phyloP scores from a whole-genome alignment of 148 eudicot species.

The Rhododendron vialii region DNA sequence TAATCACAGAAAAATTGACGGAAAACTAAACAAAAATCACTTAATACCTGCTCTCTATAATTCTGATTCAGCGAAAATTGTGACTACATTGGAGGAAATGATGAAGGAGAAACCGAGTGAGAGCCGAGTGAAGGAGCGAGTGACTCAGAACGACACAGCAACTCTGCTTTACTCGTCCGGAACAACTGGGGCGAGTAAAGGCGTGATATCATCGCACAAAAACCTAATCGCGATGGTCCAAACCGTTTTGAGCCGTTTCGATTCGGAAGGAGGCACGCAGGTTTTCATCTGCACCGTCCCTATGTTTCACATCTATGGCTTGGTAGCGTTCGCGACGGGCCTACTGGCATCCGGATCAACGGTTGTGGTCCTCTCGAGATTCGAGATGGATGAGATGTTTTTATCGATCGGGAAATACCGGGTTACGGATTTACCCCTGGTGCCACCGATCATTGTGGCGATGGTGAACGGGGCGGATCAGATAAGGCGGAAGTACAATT shows the following conservation, averaged over 20 bases:
- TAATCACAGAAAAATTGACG: neutral
- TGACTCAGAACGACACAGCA: slow-evolving; percentile 68
- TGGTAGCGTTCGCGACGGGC: slow-evolving; percentile 72
- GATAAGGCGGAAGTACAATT: slow-evolving; percentile 42
- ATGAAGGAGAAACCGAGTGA: slow-evolving; percentile 30
- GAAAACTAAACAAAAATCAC: no score
- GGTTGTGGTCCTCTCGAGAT: slow-evolving; percentile 64
- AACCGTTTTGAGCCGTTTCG: slow-evolving; percentile 39
- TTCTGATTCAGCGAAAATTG: slow-evolving; percentile 21
- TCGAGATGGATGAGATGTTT: slow-evolving; percentile 76
- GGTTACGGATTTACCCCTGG: slow-evolving; percentile 63
- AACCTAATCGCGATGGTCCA: slow-evolving; percentile 83
- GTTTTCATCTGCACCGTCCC: slow-evolving; percentile 82
- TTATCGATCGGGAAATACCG: slow-evolving; percentile 57
- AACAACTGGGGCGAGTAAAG: slow-evolving; percentile 92
- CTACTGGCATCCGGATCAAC: slow-evolving; percentile 74
- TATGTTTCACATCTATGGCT: slow-evolving; percentile 92
- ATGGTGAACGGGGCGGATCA: slow-evolving; percentile 61
- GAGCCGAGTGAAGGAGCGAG: slow-evolving; percentile 43
- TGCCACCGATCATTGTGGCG: slow-evolving; percentile 90
- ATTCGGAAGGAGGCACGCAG: slow-evolving; percentile 20
- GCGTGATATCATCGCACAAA: slow-evolving; percentile 75
- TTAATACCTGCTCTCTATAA: neutral
- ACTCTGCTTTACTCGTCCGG: slow-evolving; percentile 87
- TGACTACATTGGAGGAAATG: slow-evolving; percentile 44